Base-by-base conservation (phyloP, 2,329 filamentous ascomycete species). In the Penicillium sp. region DNA sequence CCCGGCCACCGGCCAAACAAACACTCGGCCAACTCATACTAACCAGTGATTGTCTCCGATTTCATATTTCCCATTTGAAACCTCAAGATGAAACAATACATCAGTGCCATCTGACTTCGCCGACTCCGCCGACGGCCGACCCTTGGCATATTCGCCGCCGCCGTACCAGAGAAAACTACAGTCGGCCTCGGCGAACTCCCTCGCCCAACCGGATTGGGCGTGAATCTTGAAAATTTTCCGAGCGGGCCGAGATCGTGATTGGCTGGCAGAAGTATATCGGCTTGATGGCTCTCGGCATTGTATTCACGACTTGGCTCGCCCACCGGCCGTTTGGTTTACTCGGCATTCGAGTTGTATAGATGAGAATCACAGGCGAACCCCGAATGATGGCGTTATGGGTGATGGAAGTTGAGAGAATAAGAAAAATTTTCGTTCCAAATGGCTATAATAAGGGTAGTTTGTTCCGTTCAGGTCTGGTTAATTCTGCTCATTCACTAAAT, bases 291-390 rank as follows among this genome's bases (percentile, higher is more conserved):
- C 10, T 45, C 42, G 42, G 42, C 42, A 45, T 31, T 9, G n/a
- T 3, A 8, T 39, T n/a, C n/a, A n/a, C 36, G 6, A 4, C 8
- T 21, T 10, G 16, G 9, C 26, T 45, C 42, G 18, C 28, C 26
- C 42, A 21, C 19, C 42, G 42, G 42, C 42, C 26, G 16, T 31
- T 24, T 31, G 16, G 7, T 6, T 19, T 29, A 36, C 18, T 37
- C 34, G 34, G 34, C 34, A 37, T 37, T n/a, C n/a, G n/a, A n/a
- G n/a, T n/a, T n/a, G n/a, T n/a, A n/a, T n/a, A n/a, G n/a, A n/a
- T n/a, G n/a, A n/a, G n/a, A n/a, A n/a, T n/a, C n/a, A n/a, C n/a
- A 42, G 39, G 39, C 39, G 39, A 42, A 24, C 39, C 39, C 39
- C 39, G 39, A 42, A 26, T 42, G 21, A 42, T 42, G 21, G 13